These are phyloP conservation scores for Auriculariales sp. DNA, from an alignment of 768 basidiomycete genomes.

Conservation along the genomic window DNA sequence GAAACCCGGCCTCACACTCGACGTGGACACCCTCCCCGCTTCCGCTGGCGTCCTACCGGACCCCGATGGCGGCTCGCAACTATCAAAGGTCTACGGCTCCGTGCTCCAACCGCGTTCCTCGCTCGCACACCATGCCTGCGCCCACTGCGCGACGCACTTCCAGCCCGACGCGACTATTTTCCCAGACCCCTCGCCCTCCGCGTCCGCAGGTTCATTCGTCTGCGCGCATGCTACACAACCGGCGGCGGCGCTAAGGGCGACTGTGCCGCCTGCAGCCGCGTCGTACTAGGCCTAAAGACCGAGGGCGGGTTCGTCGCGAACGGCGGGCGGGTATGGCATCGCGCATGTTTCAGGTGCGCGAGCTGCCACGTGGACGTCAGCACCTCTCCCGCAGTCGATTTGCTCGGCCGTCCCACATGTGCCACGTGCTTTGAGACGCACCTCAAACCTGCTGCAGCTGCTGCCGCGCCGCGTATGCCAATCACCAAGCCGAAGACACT, in stretches of 20 bases:
- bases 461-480: background rate
- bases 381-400: constrained; percentile 63
- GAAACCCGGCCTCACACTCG: constrained; percentile 11
- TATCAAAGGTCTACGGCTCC: constrained; percentile 75
- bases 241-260: constrained; percentile 68
- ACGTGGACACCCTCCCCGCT: constrained; percentile 17
- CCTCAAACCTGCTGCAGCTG: constrained; percentile 26
- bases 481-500: constrained; percentile 16
- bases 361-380: constrained; percentile 63
- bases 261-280: constrained; percentile 50
- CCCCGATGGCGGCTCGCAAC: constrained; percentile 33
- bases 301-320: constrained; percentile 71
- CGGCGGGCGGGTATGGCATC: constrained; percentile 64
- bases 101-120: constrained; percentile 67
- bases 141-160: constrained; percentile 46
- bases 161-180: constrained; percentile 78
- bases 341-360: constrained; percentile 61
- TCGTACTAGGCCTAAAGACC: constrained; percentile 58
- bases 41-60: constrained; percentile 47
- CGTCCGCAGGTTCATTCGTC: constrained; percentile 32
- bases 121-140: constrained; percentile 54
- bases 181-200: constrained; percentile 40
- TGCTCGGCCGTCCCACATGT: constrained; percentile 71
- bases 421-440: constrained; percentile 69
- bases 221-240: constrained; percentile 57